Conservation (phyloP, 106 monocot species). For the Ottelia alismoides region DNA sequence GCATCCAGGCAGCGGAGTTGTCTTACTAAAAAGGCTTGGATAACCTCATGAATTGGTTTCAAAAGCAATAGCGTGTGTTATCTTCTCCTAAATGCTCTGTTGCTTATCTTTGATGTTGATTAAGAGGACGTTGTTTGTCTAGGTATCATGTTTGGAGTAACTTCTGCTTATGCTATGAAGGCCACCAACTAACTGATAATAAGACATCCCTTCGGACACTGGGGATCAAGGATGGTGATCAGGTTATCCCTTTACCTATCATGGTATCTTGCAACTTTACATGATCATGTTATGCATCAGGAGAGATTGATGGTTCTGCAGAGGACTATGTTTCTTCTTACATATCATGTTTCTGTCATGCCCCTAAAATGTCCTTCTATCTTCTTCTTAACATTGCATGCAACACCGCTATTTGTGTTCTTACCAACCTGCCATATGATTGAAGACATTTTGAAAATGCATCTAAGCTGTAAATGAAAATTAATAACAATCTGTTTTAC, state of each 20-base stretch:
- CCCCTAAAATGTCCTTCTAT: not conserved
- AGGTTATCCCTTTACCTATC: too few species aligned
- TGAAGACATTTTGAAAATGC: not conserved
- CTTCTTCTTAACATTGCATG: not conserved
- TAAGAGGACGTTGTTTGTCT: not conserved
- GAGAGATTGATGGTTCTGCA: too few species aligned
- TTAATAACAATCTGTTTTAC: not conserved
- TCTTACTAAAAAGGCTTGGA: too few species aligned
- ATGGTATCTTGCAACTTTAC: too few species aligned
- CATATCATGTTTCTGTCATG: not conserved
- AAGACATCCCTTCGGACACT: slow-evolving; percentile 7
- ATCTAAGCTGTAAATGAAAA: not conserved
- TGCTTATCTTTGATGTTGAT: too few species aligned
- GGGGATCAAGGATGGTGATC: slow-evolving; percentile 21
- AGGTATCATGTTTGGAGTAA: slow-evolving; percentile 24
- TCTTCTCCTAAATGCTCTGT: too few species aligned
- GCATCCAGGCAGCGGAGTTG: too few species aligned
- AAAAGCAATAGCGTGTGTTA: too few species aligned
- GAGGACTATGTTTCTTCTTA: too few species aligned
- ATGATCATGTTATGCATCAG: too few species aligned
- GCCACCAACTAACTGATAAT: slow-evolving; percentile 10
- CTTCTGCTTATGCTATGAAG: slow-evolving; percentile 18
- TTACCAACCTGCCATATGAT: not conserved
- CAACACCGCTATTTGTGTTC: not conserved
- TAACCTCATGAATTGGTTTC: too few species aligned